A percentile compares a stretch with the other conserved stretches of the same genome.
Evolutionary conservation across 495 filamentous ascomycete species (phyloP).

Genomic region (Aspergillus carlsbadensis): DNA sequence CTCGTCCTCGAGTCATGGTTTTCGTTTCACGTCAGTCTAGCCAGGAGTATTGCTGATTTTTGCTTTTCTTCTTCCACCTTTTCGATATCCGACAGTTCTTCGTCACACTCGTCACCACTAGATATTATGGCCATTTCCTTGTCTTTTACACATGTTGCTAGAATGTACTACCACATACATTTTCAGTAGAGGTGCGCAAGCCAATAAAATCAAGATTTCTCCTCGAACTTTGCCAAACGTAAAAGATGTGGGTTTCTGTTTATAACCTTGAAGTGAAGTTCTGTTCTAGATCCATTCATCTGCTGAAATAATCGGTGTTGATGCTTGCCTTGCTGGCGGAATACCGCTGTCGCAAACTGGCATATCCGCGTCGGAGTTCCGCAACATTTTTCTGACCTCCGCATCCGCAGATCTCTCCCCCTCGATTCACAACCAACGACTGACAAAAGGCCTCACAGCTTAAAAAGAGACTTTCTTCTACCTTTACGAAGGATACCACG

Average conservation of each 20-base stretch:
- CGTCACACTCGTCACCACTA: slow-evolving; percentile 3
- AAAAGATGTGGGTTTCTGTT: background rate
- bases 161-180: slow-evolving; percentile 10
- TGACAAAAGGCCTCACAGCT: too few relatives aligned
- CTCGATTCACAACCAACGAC: background rate
- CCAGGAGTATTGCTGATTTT: slow-evolving; percentile 8
- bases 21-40: slow-evolving; percentile 10
- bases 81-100: slow-evolving; percentile 39
- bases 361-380: background rate
- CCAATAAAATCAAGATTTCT: slow-evolving; percentile 3
- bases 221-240: too few relatives aligned
- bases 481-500: background rate
- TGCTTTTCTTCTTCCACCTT: slow-evolving; percentile 13
- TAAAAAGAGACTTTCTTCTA: too few relatives aligned
- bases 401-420: background rate
- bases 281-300: background rate
- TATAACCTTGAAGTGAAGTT: too few relatives aligned
- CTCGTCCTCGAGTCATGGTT: slow-evolving; percentile 11
- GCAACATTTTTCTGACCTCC: background rate
- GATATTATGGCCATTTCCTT: slow-evolving; percentile 4
- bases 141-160: slow-evolving; percentile 6
- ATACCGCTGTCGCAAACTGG: background rate
- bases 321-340: too few relatives aligned
- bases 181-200: slow-evolving; percentile 2
- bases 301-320: too few relatives aligned